A percentile compares a stretch with the other conserved stretches of the same genome.
phyloP scores from a whole-genome alignment of 495 filamentous ascomycete genomes.

The Penicillium flavigenum region DNA sequence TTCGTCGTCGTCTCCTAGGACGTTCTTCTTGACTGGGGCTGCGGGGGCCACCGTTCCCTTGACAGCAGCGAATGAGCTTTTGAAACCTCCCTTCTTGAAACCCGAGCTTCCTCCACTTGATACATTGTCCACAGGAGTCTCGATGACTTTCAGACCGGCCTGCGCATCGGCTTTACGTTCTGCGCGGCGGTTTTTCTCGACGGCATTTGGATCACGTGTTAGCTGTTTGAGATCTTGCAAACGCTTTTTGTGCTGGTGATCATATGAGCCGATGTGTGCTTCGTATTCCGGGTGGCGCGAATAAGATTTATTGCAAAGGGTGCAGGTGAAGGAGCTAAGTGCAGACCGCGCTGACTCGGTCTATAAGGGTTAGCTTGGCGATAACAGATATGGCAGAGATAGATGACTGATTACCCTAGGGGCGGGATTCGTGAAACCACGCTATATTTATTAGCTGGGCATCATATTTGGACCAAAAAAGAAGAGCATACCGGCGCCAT shows the following conservation, averaged over 20 bases:
- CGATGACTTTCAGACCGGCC: constrained; percentile 44
- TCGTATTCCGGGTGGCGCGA: constrained; percentile 61
- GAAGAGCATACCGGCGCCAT: constrained; percentile 18
- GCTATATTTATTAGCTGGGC: constrained; percentile 22
- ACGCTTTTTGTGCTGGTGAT: constrained; percentile 63
- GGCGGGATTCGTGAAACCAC: constrained; percentile 51
- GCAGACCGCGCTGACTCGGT: constrained; percentile 87
- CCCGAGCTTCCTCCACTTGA: constrained; percentile 11
- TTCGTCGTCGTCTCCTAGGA: constrained; percentile 46
- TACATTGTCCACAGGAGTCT: constrained; percentile 23
- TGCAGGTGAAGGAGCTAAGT: constrained; percentile 82
- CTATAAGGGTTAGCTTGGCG: constrained; percentile 35
- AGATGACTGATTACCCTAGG: constrained; percentile 40
- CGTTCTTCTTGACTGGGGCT: constrained; percentile 43
- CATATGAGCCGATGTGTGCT: constrained; percentile 61
- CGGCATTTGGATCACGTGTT: constrained; percentile 56
- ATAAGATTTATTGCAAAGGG: constrained; percentile 61
- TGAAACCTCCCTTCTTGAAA: constrained; percentile 65
- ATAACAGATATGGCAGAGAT: neutral
- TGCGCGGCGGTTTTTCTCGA: constrained; percentile 63
- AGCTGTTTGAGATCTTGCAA: constrained; percentile 63
- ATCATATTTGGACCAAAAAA: neutral
- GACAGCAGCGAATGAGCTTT: constrained; percentile 56
- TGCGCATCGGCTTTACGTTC: constrained; percentile 67
- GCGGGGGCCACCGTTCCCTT: constrained; percentile 34